A percentile compares a stretch with the other conserved stretches of the same genome.
Evolutionary conservation across 306 rosid genomes (phyloP).

Genomic region (Prinsepia uniflora): DNA sequence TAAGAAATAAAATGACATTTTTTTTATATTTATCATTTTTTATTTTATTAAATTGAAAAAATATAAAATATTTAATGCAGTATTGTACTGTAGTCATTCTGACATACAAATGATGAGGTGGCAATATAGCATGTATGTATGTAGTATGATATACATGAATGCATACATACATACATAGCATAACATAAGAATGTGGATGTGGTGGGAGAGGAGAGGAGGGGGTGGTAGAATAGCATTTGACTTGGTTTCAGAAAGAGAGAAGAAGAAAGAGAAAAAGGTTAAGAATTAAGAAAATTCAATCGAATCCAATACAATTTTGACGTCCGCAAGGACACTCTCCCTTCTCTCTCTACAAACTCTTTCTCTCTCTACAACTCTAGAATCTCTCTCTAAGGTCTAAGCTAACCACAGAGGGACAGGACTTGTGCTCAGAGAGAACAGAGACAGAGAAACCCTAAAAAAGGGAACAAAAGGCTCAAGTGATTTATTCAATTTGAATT

Average conservation of each 20-base stretch:
- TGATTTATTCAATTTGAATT: background rate
- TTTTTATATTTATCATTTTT: too few relatives aligned
- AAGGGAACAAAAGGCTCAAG: background rate
- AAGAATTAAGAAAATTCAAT: conserved; percentile 74
- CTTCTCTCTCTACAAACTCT: conserved; percentile 27
- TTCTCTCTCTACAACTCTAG: conserved; percentile 55
- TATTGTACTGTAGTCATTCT: too few relatives aligned
- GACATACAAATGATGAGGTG: background rate
- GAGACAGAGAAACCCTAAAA: conserved; percentile 50
- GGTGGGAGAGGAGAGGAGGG: background rate
- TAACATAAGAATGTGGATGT: conserved; percentile 1
- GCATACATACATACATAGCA: background rate
- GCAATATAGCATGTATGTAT: background rate
- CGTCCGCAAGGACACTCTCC: conserved; percentile 71
- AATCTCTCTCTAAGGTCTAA: conserved; percentile 17
- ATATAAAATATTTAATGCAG: too few relatives aligned
- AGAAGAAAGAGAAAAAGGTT: conserved; percentile 24
- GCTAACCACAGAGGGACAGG: conserved; percentile 42
- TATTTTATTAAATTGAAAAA: too few relatives aligned
- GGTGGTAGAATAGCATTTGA: conserved; percentile 60
- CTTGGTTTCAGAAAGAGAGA: conserved; percentile 38
- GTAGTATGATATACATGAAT: background rate
- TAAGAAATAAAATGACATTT: too few relatives aligned
- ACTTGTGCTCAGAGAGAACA: conserved; percentile 28
- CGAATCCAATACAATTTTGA: conserved; percentile 81